These are phyloP conservation scores for Secale cereale DNA, from an alignment of 176 grass and related monocot genomes.

Conservation along the genomic window DNA sequence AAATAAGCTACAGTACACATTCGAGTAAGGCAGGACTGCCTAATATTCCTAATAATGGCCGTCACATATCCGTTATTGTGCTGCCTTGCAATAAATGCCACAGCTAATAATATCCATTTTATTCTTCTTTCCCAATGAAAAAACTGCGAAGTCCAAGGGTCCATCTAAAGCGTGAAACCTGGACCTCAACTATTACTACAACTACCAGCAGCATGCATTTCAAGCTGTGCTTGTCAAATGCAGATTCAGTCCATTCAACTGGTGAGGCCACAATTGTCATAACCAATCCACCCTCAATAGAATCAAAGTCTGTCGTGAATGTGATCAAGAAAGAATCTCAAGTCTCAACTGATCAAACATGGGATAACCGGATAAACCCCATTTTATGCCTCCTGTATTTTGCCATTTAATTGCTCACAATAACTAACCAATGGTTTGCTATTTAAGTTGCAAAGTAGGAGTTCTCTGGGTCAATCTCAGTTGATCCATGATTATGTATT, in stretches of 20 bases:
- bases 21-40: background rate
- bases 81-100: background rate
- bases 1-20: background rate
- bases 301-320: background rate
- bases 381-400: background rate
- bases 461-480: background rate
- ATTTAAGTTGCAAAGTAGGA: background rate
- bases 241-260: background rate
- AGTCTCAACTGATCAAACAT: background rate
- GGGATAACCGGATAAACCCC: background rate
- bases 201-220: background rate
- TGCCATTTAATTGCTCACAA: background rate
- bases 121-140: background rate
- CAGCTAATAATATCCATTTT: background rate
- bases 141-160: background rate
- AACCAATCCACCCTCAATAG: background rate
- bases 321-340: conserved; percentile 15
- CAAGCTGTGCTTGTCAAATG: background rate
- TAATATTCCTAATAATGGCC: background rate
- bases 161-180: background rate
- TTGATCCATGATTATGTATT: background rate
- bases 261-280: background rate
- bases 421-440: background rate
- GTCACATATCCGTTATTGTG: background rate
- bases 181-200: background rate